A percentile compares a stretch with the other conserved stretches of the same genome.
Conservation (phyloP, 768 basidiomycete genomes). For the Trametes cinnabarina region DNA sequence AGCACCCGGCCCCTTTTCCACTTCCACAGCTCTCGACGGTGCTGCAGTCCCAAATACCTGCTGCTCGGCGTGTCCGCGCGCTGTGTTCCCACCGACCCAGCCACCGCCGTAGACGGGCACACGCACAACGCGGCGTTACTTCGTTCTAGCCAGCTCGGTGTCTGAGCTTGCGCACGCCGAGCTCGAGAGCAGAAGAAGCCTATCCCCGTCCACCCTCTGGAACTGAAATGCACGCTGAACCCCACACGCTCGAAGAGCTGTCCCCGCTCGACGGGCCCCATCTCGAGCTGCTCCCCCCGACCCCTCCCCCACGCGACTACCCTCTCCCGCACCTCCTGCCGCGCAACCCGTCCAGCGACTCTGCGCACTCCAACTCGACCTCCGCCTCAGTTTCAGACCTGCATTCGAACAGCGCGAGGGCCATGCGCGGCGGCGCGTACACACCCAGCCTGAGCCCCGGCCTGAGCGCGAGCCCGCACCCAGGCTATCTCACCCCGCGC, state of each 20-base stretch:
- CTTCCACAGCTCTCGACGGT: no score
- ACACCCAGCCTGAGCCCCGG: background rate
- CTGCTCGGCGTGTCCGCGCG: background rate
- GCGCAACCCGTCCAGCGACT: background rate
- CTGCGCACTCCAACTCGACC: background rate
- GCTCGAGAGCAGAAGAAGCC: no score
- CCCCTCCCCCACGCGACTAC: conserved; percentile 15
- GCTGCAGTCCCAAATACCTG: no score
- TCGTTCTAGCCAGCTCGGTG: background rate
- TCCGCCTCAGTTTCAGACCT: no score
- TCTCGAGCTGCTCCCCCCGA: conserved; percentile 17
- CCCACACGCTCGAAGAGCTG: conserved; percentile 6
- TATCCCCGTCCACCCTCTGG: background rate
- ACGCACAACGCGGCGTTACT: no score
- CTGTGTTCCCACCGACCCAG: background rate
- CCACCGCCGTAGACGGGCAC: background rate
- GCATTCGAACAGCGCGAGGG: no score
- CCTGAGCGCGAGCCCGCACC: background rate
- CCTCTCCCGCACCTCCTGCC: background rate
- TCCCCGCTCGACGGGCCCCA: conserved; percentile 15
- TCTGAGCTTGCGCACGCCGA: background rate
- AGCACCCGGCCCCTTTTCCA: no score
- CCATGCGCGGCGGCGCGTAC: conserved; percentile 11
- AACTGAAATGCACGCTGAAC: conserved; percentile 13
- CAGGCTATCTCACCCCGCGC: conserved; percentile 15